A percentile compares a stretch with the other conserved stretches of the same genome.
phyloP scores from a whole-genome alignment of 495 filamentous ascomycete species.

The Talaromyces trachyspermus region DNA sequence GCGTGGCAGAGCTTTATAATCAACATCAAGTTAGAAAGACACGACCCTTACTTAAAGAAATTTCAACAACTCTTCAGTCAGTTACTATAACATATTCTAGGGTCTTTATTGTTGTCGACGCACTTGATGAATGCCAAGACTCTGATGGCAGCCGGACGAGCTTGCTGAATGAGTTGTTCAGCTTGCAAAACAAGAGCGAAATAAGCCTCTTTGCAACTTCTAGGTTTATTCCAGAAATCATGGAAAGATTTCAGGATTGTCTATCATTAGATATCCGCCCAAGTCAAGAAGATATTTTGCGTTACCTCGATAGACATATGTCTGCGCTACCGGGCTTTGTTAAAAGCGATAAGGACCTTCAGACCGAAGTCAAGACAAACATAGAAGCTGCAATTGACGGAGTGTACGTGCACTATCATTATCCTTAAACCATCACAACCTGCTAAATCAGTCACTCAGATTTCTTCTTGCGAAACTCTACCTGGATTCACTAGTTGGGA shows the following conservation, averaged over 20 bases:
- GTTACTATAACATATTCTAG: constrained; percentile 15
- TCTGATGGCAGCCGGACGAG: constrained; percentile 8
- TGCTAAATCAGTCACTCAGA: constrained; percentile 19
- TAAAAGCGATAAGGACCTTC: constrained; percentile 12
- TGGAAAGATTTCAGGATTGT: constrained; percentile 6
- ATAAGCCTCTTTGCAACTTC: constrained; percentile 21
- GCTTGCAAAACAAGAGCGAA: constrained; percentile 2
- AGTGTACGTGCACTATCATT: constrained; percentile 24
- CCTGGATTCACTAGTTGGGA: constrained; percentile 34
- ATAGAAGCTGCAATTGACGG: constrained; percentile 26
- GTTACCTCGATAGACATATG: constrained; percentile 9
- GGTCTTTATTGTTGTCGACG: constrained; percentile 37
- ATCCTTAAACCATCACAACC: background rate
- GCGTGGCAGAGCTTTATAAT: constrained; percentile 19
- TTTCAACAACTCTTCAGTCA: constrained; percentile 19
- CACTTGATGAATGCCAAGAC: constrained; percentile 22
- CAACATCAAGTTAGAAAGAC: constrained; percentile 11
- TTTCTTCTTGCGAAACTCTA: constrained; percentile 50
- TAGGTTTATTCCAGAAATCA: constrained; percentile 11
- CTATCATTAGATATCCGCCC: constrained; percentile 7
- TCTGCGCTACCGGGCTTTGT: constrained; percentile 16
- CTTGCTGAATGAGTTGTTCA: constrained; percentile 11
- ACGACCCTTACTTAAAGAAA: constrained; percentile 24
- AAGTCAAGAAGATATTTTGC: constrained; percentile 3
- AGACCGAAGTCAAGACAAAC: constrained; percentile 19